Evolutionary conservation across 2,329 filamentous ascomycete species (phyloP).

Genomic region (Diaporthe vexans): DNA sequence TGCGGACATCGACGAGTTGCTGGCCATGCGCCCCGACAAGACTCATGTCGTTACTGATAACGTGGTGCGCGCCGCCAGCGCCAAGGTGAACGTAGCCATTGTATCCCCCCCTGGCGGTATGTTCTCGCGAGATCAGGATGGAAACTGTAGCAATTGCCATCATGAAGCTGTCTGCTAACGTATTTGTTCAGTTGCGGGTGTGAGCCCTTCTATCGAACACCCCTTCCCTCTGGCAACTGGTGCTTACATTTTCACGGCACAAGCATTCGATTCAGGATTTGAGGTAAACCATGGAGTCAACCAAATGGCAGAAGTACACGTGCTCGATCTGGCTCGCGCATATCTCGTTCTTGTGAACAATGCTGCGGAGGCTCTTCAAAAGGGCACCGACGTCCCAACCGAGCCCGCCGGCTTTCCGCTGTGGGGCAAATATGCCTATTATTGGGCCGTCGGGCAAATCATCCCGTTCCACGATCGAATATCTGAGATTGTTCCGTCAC

Average conservation of each 20-base stretch:
- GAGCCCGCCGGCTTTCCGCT: conserved; percentile 26
- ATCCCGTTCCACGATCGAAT: conserved; percentile 9
- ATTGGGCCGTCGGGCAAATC: conserved; percentile 23
- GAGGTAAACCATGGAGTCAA: conserved; percentile 40
- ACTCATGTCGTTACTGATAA: conserved; percentile 41
- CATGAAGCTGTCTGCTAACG: background rate
- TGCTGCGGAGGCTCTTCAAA: conserved; percentile 21
- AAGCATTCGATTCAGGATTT: conserved; percentile 39
- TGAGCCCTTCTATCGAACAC: conserved; percentile 33
- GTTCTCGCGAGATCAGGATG: background rate
- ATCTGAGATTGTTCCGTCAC: conserved; percentile 18
- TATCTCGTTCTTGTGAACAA: conserved; percentile 41
- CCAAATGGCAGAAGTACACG: conserved; percentile 34
- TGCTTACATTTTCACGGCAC: conserved; percentile 19
- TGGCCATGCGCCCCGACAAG: conserved; percentile 20
- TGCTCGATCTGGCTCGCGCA: conserved; percentile 40
- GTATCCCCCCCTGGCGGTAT: conserved; percentile 31
- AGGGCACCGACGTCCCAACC: background rate
- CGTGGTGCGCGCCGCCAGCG: background rate
- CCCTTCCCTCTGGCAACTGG: conserved; percentile 34
- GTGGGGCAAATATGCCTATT: conserved; percentile 42
- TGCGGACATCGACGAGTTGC: conserved; percentile 40
- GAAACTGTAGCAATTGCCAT: too few relatives aligned
- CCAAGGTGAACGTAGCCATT: conserved; percentile 42
- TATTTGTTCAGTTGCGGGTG: background rate